These are phyloP conservation scores for Rosa lucieae DNA, from an alignment of 306 rosid species.

Conservation along the genomic window DNA sequence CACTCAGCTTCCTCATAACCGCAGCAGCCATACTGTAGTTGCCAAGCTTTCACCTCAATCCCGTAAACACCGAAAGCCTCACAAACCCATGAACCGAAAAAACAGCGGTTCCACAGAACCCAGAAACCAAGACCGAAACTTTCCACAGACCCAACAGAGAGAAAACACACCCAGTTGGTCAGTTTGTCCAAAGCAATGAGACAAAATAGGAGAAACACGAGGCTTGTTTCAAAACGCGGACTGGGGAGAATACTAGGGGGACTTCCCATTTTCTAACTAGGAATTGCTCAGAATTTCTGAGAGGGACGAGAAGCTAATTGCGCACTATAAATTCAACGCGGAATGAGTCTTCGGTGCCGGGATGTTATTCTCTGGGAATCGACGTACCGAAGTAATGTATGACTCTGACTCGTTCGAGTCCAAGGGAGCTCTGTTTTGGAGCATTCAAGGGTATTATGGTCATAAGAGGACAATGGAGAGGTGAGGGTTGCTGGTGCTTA, in stretches of 20 bases:
- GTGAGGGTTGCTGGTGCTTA: background rate
- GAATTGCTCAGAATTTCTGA: background rate
- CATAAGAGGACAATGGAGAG: background rate
- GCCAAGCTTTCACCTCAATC: background rate
- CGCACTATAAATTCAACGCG: background rate
- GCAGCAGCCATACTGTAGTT: constrained; percentile 63
- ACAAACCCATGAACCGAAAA: background rate
- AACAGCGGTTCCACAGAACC: background rate
- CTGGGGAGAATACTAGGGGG: constrained; percentile 1
- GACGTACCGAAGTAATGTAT: background rate
- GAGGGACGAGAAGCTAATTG: background rate
- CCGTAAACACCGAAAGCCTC: background rate
- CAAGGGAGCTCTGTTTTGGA: background rate
- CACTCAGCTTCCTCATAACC: constrained; percentile 42
- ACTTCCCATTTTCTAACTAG: constrained; percentile 9
- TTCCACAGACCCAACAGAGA: background rate
- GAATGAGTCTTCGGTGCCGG: background rate
- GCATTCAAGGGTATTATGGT: background rate
- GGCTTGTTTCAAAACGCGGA: constrained; percentile 2
- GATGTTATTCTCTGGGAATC: background rate
- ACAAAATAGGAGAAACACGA: background rate
- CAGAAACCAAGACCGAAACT: background rate
- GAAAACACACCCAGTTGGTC: background rate
- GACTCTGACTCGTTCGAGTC: background rate
- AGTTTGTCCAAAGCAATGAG: background rate